Percentiles rank a stretch among this genome's conserved stretches.
These are phyloP conservation scores for Ophiostoma angusticollis DNA, from an alignment of 2,329 filamentous ascomycete species.

Conservation along the genomic window DNA sequence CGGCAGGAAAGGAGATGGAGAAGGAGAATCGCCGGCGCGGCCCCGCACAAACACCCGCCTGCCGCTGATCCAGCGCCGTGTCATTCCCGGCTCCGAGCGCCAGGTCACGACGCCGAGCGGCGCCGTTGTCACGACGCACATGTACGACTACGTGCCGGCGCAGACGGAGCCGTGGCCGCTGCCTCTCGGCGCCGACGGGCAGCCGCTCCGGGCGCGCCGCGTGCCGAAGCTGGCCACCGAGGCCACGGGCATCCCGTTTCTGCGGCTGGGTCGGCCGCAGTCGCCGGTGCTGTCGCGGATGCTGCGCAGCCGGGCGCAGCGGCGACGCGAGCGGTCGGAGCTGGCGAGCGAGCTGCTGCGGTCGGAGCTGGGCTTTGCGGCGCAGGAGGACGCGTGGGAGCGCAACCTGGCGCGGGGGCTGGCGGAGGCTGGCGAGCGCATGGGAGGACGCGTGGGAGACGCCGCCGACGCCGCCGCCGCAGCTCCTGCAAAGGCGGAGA, in stretches of 20 bases:
- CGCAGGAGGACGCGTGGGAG: constrained; percentile 39
- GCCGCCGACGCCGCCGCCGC: neutral
- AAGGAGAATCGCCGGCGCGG: constrained; percentile 14
- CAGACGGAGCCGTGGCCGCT: constrained; percentile 36
- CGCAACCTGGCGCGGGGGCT: constrained; percentile 23
- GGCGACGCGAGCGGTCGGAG: constrained; percentile 29
- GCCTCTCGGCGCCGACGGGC: constrained; percentile 30
- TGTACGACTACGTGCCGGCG: constrained; percentile 32
- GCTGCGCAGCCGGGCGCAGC: constrained; percentile 36
- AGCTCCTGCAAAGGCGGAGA: constrained; percentile 3
- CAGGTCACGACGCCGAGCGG: constrained; percentile 9
- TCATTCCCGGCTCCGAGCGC: constrained; percentile 12
- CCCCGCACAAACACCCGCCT: constrained; percentile 3
- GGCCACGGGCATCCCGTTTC: constrained; percentile 45
- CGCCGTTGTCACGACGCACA: neutral
- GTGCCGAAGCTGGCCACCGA: constrained; percentile 44
- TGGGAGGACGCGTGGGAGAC: neutral
- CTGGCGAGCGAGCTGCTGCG: constrained; percentile 27
- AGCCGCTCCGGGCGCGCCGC: constrained; percentile 31
- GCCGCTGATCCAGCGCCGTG: constrained; percentile 21
- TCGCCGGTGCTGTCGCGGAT: constrained; percentile 43
- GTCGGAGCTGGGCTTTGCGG: constrained; percentile 18
- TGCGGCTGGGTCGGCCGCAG: constrained; percentile 56
- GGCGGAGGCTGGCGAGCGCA: constrained; percentile 19
- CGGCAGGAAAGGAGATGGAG: neutral